A percentile compares a stretch with the other conserved stretches of the same genome.
phyloP scores from a whole-genome alignment of 202 grass and related monocot species.

The Carex sylvatica region DNA sequence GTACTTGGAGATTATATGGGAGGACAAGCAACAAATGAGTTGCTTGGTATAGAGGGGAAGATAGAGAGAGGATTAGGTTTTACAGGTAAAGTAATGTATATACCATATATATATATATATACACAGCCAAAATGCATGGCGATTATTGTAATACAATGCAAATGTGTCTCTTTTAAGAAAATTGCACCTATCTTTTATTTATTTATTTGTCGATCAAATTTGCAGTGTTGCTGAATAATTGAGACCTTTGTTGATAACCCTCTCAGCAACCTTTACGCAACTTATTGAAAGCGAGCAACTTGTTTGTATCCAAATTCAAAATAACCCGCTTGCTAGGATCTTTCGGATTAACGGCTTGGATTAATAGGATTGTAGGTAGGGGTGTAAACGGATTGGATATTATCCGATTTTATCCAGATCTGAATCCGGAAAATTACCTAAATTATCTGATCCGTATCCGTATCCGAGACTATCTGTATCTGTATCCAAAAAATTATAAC shows the following conservation, averaged over 20 bases:
- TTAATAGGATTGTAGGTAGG: not conserved
- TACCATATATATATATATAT: not conserved
- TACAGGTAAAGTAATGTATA: conserved; percentile 15
- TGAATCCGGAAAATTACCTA: no score
- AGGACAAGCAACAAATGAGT: conserved; percentile 1
- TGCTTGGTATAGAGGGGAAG: conserved; percentile 14
- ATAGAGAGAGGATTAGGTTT: conserved; percentile 11
- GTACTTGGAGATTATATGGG: not conserved
- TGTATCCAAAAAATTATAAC: no score
- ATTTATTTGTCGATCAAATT: not conserved
- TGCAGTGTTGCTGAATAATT: not conserved
- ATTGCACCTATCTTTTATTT: not conserved
- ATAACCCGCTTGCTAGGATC: not conserved
- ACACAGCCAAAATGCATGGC: not conserved
- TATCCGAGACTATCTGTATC: no score
- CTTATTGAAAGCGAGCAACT: not conserved
- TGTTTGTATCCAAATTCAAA: not conserved
- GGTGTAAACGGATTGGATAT: no score
- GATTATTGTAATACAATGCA: not conserved
- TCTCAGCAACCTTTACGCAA: not conserved
- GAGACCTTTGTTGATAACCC: not conserved
- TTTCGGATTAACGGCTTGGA: not conserved
- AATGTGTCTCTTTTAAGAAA: not conserved
- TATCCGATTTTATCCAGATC: no score
- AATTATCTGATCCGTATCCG: no score